A percentile compares a stretch with the other conserved stretches of the same genome.
Conservation (phyloP, 2,329 filamentous ascomycete genomes). For the Xylaria polymorpha region DNA sequence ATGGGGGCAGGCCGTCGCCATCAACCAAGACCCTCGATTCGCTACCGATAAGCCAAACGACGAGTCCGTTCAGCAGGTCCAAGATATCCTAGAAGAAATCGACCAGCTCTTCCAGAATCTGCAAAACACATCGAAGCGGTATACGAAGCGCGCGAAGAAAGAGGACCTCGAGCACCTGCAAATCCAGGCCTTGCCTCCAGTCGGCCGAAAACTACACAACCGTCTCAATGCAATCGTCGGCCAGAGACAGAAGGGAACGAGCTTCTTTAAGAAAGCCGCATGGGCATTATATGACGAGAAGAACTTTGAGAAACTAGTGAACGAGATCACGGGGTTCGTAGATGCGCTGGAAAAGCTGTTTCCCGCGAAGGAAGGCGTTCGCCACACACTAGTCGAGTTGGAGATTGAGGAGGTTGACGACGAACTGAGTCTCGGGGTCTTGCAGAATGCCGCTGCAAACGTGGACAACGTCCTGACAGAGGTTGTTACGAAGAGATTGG, state of each 20-base stretch:
- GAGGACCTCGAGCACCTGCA: conserved; percentile 30
- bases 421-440: conserved; percentile 39
- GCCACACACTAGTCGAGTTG: conserved; percentile 35
- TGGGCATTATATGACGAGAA: conserved; percentile 31
- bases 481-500: conserved; percentile 17
- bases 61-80: conserved; percentile 30
- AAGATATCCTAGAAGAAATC: conserved; percentile 45
- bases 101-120: conserved; percentile 42
- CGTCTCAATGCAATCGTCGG: conserved; percentile 25
- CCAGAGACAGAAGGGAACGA: conserved; percentile 20
- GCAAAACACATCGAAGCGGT: conserved; percentile 43
- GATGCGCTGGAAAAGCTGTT: conserved; percentile 46
- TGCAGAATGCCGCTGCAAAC: conserved; percentile 34
- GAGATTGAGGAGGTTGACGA: conserved; percentile 46
- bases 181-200: conserved; percentile 26
- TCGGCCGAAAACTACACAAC: conserved; percentile 31
- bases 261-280: conserved; percentile 18
- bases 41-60: conserved; percentile 31
- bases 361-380: conserved; percentile 33
- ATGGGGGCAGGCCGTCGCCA: conserved; percentile 51
- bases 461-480: conserved; percentile 18
- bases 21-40: conserved; percentile 48
- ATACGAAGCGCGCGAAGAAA: conserved; percentile 30
- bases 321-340: conserved; percentile 41
- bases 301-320: conserved; percentile 40